Conservation (phyloP, 768 basidiomycete species). For the Royoungia palumana region DNA sequence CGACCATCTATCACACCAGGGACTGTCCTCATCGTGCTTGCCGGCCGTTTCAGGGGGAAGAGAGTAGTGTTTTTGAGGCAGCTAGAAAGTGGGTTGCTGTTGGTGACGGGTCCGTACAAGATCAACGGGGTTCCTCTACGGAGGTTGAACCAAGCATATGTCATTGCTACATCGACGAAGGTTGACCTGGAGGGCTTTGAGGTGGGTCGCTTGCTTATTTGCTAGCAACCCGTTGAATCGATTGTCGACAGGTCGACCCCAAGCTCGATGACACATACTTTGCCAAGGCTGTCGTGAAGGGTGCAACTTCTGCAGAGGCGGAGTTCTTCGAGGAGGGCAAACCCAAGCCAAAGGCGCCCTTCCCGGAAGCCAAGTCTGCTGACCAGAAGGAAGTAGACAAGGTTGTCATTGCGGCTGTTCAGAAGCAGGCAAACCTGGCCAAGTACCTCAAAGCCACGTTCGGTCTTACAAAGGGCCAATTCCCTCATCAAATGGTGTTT, state of each 20-base stretch:
- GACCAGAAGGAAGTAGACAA: constrained; percentile 90
- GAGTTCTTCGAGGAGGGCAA: constrained; percentile 97
- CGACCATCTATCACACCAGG: constrained; percentile 91
- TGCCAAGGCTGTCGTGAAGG: constrained; percentile 70
- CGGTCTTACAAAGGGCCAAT: constrained; percentile 96
- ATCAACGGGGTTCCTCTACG: constrained; percentile 97
- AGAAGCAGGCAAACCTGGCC: constrained; percentile 84
- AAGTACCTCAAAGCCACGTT: constrained; percentile 93
- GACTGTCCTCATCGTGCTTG: constrained; percentile 92
- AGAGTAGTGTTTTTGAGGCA: constrained; percentile 98
- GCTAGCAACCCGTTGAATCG: background rate
- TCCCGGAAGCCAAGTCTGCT: constrained; percentile 81
- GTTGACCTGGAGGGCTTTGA: constrained; percentile 73
- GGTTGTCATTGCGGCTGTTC: constrained; percentile 76
- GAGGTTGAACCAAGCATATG: constrained; percentile 98
- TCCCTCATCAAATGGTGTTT: constrained; percentile 92
- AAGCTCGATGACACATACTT: constrained; percentile 96
- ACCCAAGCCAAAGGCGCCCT: constrained; percentile 82
- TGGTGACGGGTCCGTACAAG: constrained; percentile 98
- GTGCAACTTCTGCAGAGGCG: constrained; percentile 79
- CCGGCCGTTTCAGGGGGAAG: constrained; percentile 97
- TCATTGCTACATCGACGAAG: constrained; percentile 96
- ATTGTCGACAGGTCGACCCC: constrained; percentile 61
- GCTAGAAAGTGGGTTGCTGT: constrained; percentile 83
- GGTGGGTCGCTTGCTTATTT: constrained; percentile 45